Percentiles rank a stretch among this genome's conserved stretches.
Evolutionary conservation across 495 filamentous ascomycete genomes (phyloP).

Genomic region (Xylaria cubensis): DNA sequence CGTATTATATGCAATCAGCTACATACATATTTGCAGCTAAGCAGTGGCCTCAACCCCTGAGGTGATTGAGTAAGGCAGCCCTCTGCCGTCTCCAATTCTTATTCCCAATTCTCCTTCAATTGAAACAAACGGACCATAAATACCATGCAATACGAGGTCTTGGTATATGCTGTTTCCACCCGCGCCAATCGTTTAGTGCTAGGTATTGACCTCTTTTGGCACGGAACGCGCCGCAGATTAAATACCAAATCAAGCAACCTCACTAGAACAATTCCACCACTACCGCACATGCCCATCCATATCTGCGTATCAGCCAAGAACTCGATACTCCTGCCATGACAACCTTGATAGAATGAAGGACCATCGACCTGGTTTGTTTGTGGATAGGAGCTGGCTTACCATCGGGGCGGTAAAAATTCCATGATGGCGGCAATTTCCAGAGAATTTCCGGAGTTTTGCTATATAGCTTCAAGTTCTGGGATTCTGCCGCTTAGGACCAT

Average conservation of each 20-base stretch:
- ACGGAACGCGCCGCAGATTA: neutral
- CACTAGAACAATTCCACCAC: constrained; percentile 13
- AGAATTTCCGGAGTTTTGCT: constrained; percentile 10
- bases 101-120: constrained; percentile 7
- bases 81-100: no score
- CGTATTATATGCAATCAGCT: neutral
- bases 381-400: neutral
- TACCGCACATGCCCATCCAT: neutral
- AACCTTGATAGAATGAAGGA: neutral
- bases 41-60: no score
- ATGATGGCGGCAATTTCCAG: neutral
- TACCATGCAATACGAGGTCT: neutral
- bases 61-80: no score
- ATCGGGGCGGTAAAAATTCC: neutral
- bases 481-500: neutral
- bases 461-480: constrained; percentile 1
- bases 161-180: constrained; percentile 16
- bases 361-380: neutral
- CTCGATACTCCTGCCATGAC: neutral
- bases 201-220: constrained; percentile 7
- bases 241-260: constrained; percentile 7
- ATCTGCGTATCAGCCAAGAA: constrained; percentile 1
- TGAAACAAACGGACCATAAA: neutral
- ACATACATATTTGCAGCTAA: no score
- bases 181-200: constrained; percentile 3